Percentiles rank a stretch among this genome's conserved stretches.
These are phyloP conservation scores for Calonectria naviculata DNA, from an alignment of 2,329 filamentous ascomycete genomes.

Conservation along the genomic window DNA sequence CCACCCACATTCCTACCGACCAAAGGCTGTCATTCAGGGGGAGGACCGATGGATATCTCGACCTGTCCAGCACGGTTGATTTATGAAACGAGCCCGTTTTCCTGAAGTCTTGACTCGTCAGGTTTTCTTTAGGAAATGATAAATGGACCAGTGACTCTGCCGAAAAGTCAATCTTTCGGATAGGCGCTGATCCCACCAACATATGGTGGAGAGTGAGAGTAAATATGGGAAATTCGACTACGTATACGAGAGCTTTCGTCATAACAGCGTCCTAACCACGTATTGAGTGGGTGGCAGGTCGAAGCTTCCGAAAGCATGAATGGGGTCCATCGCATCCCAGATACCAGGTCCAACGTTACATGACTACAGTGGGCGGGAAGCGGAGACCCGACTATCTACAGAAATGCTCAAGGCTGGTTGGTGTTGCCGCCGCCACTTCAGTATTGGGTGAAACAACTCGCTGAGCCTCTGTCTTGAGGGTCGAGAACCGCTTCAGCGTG, in stretches of 20 bases:
- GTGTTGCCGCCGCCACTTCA: not conserved
- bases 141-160: not conserved
- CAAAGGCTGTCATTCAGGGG: not conserved
- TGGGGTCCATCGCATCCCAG: not conserved
- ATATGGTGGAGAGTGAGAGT: not conserved
- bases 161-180: slow-evolving; percentile 8
- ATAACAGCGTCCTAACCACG: not conserved
- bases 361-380: not conserved
- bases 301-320: not conserved
- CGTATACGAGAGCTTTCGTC: slow-evolving; percentile 1
- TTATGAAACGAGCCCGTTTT: not conserved
- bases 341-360: not conserved
- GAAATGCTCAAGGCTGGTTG: slow-evolving; percentile 5
- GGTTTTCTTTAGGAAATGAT: not conserved
- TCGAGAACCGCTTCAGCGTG: not conserved
- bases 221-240: not conserved
- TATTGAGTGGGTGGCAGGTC: not conserved
- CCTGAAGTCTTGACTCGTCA: not conserved
- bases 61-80: not conserved
- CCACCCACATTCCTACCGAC: not conserved
- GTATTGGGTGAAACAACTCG: not conserved
- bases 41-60: not conserved
- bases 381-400: not conserved
- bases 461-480: not conserved
- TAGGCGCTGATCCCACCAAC: not conserved